A percentile compares a stretch with the other conserved stretches of the same genome.
Evolutionary conservation across 495 filamentous ascomycete genomes (phyloP).

Genomic region (Neurospora sp.): DNA sequence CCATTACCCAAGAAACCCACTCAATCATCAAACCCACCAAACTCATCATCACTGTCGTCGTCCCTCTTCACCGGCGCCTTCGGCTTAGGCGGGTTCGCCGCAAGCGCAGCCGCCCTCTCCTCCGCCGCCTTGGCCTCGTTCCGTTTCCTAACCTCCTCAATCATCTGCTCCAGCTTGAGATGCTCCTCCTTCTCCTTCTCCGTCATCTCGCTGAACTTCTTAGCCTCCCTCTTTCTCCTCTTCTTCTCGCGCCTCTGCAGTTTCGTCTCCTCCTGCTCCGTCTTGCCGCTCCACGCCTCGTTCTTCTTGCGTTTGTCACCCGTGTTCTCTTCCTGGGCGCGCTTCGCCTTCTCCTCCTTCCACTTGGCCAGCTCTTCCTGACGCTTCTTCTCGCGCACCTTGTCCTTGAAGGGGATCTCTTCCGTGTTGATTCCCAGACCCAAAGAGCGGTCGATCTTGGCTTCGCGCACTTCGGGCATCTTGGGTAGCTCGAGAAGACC

Average conservation of each 20-base stretch:
- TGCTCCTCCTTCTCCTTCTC: conserved; percentile 62
- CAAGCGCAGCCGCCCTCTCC: conserved; percentile 32
- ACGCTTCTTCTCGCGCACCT: conserved; percentile 61
- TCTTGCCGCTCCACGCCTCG: conserved; percentile 77
- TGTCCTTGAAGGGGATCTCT: conserved; percentile 63
- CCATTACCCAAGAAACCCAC: too few species aligned
- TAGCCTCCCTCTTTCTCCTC: conserved; percentile 57
- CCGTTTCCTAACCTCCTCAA: conserved; percentile 56
- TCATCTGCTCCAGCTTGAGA: conserved; percentile 60
- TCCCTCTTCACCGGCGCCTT: conserved; percentile 19
- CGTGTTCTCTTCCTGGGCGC: conserved; percentile 16
- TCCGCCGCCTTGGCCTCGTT: conserved; percentile 34
- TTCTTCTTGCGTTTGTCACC: conserved; percentile 40
- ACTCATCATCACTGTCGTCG: conserved; percentile 28
- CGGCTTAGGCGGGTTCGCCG: conserved; percentile 47
- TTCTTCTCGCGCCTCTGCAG: conserved; percentile 65
- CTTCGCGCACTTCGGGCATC: conserved; percentile 81
- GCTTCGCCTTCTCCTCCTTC: conserved; percentile 17
- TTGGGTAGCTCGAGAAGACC: conserved; percentile 72
- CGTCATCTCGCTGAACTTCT: conserved; percentile 57
- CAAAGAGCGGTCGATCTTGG: conserved; percentile 57
- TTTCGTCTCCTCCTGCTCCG: conserved; percentile 56
- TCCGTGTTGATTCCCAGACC: conserved; percentile 77
- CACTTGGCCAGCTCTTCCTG: conserved; percentile 33
- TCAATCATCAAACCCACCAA: conserved; percentile 34